phyloP scores from a whole-genome alignment of 352 stramenopile genomes.

The Globisporangium recalcitrans region DNA sequence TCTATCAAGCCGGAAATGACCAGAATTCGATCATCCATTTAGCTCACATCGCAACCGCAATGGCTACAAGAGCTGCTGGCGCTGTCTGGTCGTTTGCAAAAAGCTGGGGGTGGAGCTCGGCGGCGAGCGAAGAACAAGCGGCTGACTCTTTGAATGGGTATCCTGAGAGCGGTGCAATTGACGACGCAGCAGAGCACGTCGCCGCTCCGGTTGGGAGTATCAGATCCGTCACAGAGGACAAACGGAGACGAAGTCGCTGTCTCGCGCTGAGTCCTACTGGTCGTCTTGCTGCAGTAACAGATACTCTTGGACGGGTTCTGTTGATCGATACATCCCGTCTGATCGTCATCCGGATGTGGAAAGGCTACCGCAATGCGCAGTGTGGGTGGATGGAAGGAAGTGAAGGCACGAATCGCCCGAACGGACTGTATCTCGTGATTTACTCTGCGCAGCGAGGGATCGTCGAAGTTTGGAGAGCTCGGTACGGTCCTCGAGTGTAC shows the following conservation, averaged over 20 bases:
- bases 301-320: slow-evolving; percentile 71
- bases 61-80: slow-evolving; percentile 65
- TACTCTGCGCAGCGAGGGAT: slow-evolving; percentile 81
- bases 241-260: slow-evolving; percentile 48
- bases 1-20: slow-evolving; percentile 81
- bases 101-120: slow-evolving; percentile 66
- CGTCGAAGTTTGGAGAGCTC: slow-evolving; percentile 78
- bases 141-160: not conserved
- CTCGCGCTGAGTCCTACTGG: slow-evolving; percentile 68
- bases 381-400: slow-evolving; percentile 74
- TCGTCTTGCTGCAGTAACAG: slow-evolving; percentile 58
- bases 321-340: slow-evolving; percentile 77
- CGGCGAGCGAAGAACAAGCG: slow-evolving; percentile 10
- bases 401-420: slow-evolving; percentile 39
- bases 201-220: slow-evolving; percentile 51
- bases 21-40: slow-evolving; percentile 86
- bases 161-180: slow-evolving; percentile 27
- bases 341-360: slow-evolving; percentile 84
- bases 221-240: slow-evolving; percentile 54
- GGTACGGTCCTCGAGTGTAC: slow-evolving; percentile 68
- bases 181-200: slow-evolving; percentile 66
- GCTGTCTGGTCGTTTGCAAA: slow-evolving; percentile 82
- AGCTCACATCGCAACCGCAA: slow-evolving; percentile 77
- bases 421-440: slow-evolving; percentile 77
- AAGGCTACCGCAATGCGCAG: slow-evolving; percentile 82